Evolutionary conservation across 495 filamentous ascomycete species (phyloP).

Genomic region (Friedmanniomyces endolithicus): DNA sequence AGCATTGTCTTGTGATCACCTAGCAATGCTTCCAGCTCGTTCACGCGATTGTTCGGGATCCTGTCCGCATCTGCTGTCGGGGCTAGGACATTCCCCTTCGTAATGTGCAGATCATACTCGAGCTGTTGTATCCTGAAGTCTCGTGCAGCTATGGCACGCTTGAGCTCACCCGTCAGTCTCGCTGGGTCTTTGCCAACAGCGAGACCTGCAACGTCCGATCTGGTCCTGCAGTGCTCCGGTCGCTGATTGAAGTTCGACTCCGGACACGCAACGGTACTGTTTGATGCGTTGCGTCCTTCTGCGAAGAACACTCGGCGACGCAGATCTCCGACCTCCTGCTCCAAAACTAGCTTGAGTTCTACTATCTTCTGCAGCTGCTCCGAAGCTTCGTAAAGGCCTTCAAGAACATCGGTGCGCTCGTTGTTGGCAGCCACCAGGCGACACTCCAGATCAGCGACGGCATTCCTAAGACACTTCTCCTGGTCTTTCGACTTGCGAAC

Average conservation of each 20-base stretch:
- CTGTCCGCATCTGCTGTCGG: neutral
- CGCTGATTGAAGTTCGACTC: neutral
- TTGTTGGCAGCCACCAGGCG: conserved; percentile 17
- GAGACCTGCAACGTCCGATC: neutral
- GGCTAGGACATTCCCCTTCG: neutral
- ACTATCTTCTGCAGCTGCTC: conserved; percentile 3
- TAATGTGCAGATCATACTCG: neutral
- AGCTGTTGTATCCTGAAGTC: neutral
- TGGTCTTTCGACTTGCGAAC: conserved; percentile 13
- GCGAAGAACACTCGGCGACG: neutral
- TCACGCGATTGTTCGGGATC: neutral
- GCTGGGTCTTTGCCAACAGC: neutral
- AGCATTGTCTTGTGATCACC: neutral
- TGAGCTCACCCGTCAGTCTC: neutral
- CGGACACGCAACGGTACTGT: neutral
- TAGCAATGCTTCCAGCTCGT: neutral
- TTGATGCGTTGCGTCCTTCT: neutral
- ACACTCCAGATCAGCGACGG: conserved; percentile 8
- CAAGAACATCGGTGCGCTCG: conserved; percentile 17
- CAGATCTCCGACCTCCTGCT: conserved; percentile 5
- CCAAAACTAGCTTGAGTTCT: neutral
- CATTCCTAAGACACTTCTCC: conserved; percentile 11
- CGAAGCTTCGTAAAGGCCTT: conserved; percentile 17
- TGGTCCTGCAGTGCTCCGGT: conserved; percentile 2
- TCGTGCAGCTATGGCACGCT: neutral